Evolutionary conservation across 1,139 yeast genomes (phyloP).

Genomic region (Wickerhamiella infanticola): DNA sequence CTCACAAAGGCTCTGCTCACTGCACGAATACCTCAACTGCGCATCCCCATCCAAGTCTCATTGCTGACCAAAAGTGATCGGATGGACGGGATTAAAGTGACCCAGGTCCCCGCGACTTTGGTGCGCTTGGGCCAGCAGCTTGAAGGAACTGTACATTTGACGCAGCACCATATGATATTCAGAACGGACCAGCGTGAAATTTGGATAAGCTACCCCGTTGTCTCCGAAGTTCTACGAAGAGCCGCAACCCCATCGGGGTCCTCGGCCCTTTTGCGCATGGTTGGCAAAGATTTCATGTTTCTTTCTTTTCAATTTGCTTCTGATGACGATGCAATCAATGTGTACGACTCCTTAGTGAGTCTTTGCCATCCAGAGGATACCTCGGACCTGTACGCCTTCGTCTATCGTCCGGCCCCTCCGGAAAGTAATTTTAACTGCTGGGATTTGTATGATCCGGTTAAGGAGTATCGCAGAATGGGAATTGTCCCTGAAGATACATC

Average conservation of each 20-base stretch:
- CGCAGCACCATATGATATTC: constrained; percentile 79
- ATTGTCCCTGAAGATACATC: constrained; percentile 15
- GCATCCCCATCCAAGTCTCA: background rate
- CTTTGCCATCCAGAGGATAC: constrained; percentile 45
- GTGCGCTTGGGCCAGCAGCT: constrained; percentile 36
- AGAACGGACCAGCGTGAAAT: constrained; percentile 43
- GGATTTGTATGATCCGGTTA: constrained; percentile 45
- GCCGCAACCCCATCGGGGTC: constrained; percentile 19
- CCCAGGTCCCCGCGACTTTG: constrained; percentile 13
- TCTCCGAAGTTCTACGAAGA: constrained; percentile 27
- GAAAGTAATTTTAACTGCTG: constrained; percentile 50
- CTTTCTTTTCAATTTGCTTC: constrained; percentile 58
- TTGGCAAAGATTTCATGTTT: constrained; percentile 80
- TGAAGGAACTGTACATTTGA: constrained; percentile 58
- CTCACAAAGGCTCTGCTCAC: too few relatives aligned
- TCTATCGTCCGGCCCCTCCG: constrained; percentile 43
- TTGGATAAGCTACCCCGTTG: constrained; percentile 89
- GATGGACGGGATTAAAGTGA: constrained; percentile 13
- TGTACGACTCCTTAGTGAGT: constrained; percentile 52
- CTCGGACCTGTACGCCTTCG: constrained; percentile 50
- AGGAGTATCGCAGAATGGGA: constrained; percentile 52
- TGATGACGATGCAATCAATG: constrained; percentile 49
- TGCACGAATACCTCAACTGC: background rate
- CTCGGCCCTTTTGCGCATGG: constrained; percentile 46
- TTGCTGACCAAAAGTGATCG: background rate